These are phyloP conservation scores for Bipolaris cookei DNA, from an alignment of 2,329 filamentous ascomycete species.

Conservation along the genomic window DNA sequence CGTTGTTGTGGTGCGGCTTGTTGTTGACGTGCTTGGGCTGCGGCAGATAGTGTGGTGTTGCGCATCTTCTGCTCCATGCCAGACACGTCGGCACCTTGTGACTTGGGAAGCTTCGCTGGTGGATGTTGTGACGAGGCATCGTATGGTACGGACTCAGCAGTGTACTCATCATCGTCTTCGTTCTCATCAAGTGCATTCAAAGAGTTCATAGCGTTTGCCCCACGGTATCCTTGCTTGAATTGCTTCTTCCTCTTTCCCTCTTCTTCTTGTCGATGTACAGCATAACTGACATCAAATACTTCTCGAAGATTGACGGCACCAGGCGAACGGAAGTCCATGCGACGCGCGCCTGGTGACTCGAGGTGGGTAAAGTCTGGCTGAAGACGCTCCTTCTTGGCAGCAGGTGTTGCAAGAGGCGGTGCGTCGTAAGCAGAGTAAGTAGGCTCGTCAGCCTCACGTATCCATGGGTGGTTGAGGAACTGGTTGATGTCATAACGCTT, in stretches of 20 bases:
- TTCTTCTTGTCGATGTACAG: slow-evolving; percentile 94
- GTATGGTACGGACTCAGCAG: slow-evolving; percentile 65
- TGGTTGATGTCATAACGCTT: slow-evolving; percentile 93
- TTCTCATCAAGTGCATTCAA: slow-evolving; percentile 70
- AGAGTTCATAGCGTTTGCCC: slow-evolving; percentile 68
- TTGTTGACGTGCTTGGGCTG: slow-evolving; percentile 65
- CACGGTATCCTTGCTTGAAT: slow-evolving; percentile 71
- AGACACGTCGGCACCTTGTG: slow-evolving; percentile 66
- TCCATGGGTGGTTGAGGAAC: slow-evolving; percentile 95
- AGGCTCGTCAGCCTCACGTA: slow-evolving; percentile 71
- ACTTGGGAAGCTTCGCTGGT: slow-evolving; percentile 72
- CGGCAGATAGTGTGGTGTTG: slow-evolving; percentile 76
- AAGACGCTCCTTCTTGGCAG: slow-evolving; percentile 64
- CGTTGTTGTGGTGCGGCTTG: slow-evolving; percentile 51
- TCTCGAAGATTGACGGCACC: slow-evolving; percentile 94
- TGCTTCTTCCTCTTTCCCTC: slow-evolving; percentile 91
- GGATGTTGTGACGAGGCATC: slow-evolving; percentile 56
- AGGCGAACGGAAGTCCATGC: slow-evolving; percentile 92
- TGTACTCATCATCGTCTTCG: slow-evolving; percentile 70
- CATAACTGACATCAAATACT: slow-evolving; percentile 98
- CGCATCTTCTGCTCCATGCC: slow-evolving; percentile 87
- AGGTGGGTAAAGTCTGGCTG: slow-evolving; percentile 60
- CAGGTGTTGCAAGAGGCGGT: slow-evolving; percentile 73
- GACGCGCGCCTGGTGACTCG: slow-evolving; percentile 69
- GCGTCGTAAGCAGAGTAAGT: slow-evolving; percentile 72